phyloP scores from a whole-genome alignment of 2,329 filamentous ascomycete genomes.

The Monilinia fructicola region DNA sequence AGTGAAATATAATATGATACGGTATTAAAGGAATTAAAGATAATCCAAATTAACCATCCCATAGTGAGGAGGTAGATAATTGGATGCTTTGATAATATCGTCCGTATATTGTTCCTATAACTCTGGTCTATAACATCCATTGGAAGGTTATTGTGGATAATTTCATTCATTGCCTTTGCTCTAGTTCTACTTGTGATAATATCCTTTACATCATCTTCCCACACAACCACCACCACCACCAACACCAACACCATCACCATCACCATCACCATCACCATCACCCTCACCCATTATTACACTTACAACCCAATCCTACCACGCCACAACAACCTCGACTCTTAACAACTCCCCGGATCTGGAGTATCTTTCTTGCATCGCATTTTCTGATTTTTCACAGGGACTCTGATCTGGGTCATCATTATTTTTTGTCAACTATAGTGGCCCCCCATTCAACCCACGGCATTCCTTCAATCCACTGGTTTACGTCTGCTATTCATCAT shows the following conservation, averaged over 20 bases:
- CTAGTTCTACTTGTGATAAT: neutral
- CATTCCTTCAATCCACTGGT: neutral
- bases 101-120: too few relatives aligned
- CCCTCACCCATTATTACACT: neutral
- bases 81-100: neutral
- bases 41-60: too few relatives aligned
- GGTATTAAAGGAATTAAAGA: too few relatives aligned
- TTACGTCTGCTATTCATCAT: neutral
- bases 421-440: neutral
- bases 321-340: neutral
- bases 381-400: constrained; percentile 12
- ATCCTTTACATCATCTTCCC: constrained; percentile 18
- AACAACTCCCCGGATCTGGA: neutral
- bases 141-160: too few relatives aligned
- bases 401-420: neutral
- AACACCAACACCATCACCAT: too few relatives aligned
- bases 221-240: constrained; percentile 15
- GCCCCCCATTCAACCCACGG: neutral
- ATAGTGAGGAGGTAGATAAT: neutral
- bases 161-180: neutral
- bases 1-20: too few relatives aligned
- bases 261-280: too few relatives aligned
- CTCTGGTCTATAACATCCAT: neutral
- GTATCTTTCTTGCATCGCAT: neutral
- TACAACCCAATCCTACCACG: neutral